Evolutionary conservation across 2,329 filamentous ascomycete species (phyloP), one percentile per base, ranked within the genome.

Genomic region (Botrytis galanthina): DNA sequence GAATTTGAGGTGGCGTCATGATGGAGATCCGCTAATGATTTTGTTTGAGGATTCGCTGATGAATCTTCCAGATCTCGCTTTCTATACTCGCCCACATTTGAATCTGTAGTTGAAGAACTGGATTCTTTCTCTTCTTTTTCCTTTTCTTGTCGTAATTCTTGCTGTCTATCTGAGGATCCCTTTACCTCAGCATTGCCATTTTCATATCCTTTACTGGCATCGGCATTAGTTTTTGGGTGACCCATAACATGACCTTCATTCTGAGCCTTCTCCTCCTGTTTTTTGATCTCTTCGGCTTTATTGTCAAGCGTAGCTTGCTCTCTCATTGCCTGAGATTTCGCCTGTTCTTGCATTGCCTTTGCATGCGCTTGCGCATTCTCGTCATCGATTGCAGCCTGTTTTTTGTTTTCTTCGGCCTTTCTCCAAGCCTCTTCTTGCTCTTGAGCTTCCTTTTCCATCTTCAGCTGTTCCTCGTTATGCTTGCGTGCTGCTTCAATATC

Each of bases 401-500:
- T 29, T 35, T 57, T 7, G 26, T 29, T 22, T n/a, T 20, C 61
- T 18, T 29, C 67, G 4, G 59, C 16, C 22, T 54, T 60, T 39
- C 66, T 18, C 22, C 16, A 35, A 2, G 61, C 59, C 22, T 71
- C 51, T 14, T 68, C 57, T 35, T 74, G 12, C 44, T 29, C 42
- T 32, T 46, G 18, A 7, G 37, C 64, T 29, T 51, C n/a, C 26
- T 73, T 39, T 35, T 20, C 48, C 4, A 46, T n/a, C 63, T 32
- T 18, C 44, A 22, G 60, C 32, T 62, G 68, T 29, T 66, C n/a
- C 26, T 42, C 59, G n/a, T 32, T 18, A 6, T 35, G 26, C n/a
- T 57, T 35, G 20, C 51, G 48, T 18, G 3, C 62, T 16, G 37
- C 66, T 46, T 59, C 68, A 37, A 20, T 62, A 60, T 75, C 70